phyloP scores from a whole-genome alignment of 495 filamentous ascomycete species.

The Letharia lupina region DNA sequence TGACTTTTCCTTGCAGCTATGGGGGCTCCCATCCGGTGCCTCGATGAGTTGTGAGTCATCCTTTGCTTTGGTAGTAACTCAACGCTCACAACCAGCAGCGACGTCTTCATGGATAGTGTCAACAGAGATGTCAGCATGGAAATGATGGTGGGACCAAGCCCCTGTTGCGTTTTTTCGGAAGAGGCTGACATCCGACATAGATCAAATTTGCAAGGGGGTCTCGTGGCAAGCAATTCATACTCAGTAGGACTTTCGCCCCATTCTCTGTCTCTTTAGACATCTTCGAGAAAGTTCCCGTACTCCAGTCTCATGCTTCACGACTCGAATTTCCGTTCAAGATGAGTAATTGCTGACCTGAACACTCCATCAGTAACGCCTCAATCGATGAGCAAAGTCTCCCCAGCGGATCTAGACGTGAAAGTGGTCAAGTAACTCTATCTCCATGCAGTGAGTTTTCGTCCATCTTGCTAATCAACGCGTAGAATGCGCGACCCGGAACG shows the following conservation, averaged over 20 bases:
- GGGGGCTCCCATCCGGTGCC: slow-evolving; percentile 85
- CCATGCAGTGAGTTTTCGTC: slow-evolving; percentile 15
- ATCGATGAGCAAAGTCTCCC: slow-evolving; percentile 53
- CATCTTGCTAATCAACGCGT: slow-evolving; percentile 15
- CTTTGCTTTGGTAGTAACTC: neutral
- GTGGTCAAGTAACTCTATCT: slow-evolving; percentile 61
- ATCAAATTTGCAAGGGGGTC: slow-evolving; percentile 75
- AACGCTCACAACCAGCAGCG: slow-evolving; percentile 36
- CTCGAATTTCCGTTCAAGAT: neutral
- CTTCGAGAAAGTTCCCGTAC: neutral
- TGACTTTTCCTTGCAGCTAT: slow-evolving; percentile 59
- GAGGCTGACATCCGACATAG: slow-evolving; percentile 36
- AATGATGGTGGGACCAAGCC: slow-evolving; percentile 65
- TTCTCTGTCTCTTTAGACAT: neutral
- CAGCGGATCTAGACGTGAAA: slow-evolving; percentile 66
- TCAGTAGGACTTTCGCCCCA: slow-evolving; percentile 38
- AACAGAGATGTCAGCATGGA: slow-evolving; percentile 89
- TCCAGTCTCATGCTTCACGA: neutral
- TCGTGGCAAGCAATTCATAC: slow-evolving; percentile 84
- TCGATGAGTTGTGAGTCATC: slow-evolving; percentile 78
- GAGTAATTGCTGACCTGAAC: neutral
- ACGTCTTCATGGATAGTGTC: slow-evolving; percentile 98
- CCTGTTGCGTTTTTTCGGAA: slow-evolving; percentile 11
- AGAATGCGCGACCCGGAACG: slow-evolving; percentile 55
- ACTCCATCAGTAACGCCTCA: slow-evolving; percentile 62